A percentile compares a stretch with the other conserved stretches of the same genome.
Conservation (phyloP, 2,329 filamentous ascomycete genomes). For the Colletotrichum simmondsii region DNA sequence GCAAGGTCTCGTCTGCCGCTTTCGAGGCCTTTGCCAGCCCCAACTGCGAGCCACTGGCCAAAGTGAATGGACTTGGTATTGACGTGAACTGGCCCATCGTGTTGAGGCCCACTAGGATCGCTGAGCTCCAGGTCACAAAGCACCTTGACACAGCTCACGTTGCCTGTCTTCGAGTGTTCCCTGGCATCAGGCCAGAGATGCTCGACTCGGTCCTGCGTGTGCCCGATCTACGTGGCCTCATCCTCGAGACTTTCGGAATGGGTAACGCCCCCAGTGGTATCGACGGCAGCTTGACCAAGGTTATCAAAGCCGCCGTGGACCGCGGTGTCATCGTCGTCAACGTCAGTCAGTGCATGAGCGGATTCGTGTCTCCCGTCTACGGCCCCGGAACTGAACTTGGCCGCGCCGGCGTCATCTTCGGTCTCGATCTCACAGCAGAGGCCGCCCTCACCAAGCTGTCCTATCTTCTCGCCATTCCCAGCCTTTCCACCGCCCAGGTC, state of each 20-base stretch:
- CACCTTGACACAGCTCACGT: constrained; percentile 89
- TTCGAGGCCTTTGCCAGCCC: constrained; percentile 91
- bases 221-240: constrained; percentile 81
- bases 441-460: constrained; percentile 91
- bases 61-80: constrained; percentile 82
- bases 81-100: constrained; percentile 85
- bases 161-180: constrained; percentile 89
- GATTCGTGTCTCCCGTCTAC: constrained; percentile 82
- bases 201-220: constrained; percentile 84
- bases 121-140: constrained; percentile 78
- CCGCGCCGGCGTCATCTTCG: constrained; percentile 87
- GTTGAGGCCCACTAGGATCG: constrained; percentile 77
- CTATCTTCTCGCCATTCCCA: constrained; percentile 79
- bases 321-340: constrained; percentile 89
- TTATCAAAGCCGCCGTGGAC: constrained; percentile 80
- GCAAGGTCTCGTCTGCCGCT: constrained; percentile 86
- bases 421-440: constrained; percentile 89
- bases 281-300: constrained; percentile 81
- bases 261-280: constrained; percentile 88
- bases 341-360: constrained; percentile 87
- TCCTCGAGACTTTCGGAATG: constrained; percentile 93
- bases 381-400: constrained; percentile 82
- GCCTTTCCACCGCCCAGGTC: constrained; percentile 73
- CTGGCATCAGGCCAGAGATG: constrained; percentile 94
- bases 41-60: constrained; percentile 85